phyloP scores from a whole-genome alignment of 768 basidiomycete species.

The Pleurotus djamor region DNA sequence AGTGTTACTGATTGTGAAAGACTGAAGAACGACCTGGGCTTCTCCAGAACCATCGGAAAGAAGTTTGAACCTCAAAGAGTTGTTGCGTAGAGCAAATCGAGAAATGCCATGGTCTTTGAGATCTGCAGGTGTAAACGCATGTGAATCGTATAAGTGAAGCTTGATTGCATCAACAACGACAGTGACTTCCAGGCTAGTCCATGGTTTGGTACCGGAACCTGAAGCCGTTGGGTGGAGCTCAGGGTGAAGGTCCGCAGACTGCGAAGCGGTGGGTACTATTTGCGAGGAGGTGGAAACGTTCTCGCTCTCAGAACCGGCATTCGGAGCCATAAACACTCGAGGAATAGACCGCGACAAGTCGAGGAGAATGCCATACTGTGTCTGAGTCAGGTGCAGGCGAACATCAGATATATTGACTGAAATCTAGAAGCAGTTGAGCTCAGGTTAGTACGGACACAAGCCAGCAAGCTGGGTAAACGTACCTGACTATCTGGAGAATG shows the following conservation, averaged over 20 bases:
- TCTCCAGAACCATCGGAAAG: constrained; percentile 84
- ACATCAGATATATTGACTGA: constrained; percentile 78
- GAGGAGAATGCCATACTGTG: constrained; percentile 76
- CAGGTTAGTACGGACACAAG: background rate
- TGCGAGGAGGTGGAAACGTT: too few species aligned
- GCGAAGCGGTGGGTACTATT: constrained; percentile 17
- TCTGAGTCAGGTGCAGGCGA: constrained; percentile 78
- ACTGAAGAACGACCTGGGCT: constrained; percentile 84
- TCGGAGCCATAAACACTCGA: constrained; percentile 50
- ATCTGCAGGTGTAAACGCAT: constrained; percentile 52
- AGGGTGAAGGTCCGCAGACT: constrained; percentile 45
- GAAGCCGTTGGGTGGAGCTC: constrained; percentile 43
- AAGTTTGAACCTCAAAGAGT: constrained; percentile 75
- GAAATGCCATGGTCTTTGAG: constrained; percentile 81
- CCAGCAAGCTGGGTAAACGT: constrained; percentile 14
- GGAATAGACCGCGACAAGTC: constrained; percentile 68
- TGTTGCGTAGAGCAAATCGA: constrained; percentile 80
- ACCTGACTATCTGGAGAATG: constrained; percentile 78
- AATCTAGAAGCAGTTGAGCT: constrained; percentile 42
- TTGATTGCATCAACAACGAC: constrained; percentile 71
- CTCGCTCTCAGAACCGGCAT: constrained; percentile 20
- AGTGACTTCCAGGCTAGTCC: constrained; percentile 72
- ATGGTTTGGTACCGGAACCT: constrained; percentile 28
- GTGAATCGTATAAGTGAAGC: constrained; percentile 80
- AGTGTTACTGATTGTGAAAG: constrained; percentile 90